Evolutionary conservation across 1,284 basidiomycete genomes (phyloP).

Genomic region (Trametes pubescens): DNA sequence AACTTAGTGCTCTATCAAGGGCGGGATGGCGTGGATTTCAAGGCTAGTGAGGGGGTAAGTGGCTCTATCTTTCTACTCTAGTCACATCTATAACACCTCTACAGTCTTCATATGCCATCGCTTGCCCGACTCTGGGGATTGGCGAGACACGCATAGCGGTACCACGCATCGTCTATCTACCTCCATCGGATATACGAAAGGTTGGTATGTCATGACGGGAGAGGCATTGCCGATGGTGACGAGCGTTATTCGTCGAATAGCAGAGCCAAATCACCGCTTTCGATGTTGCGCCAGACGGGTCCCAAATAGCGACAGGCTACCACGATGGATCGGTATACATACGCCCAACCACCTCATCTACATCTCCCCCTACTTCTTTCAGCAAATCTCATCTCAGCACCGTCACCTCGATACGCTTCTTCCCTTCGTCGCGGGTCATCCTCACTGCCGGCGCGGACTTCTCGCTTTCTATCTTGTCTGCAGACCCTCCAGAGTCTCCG

Average conservation of each 20-base stretch:
- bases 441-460: constrained; percentile 73
- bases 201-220: constrained; percentile 44
- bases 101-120: constrained; percentile 40
- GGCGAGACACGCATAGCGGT: constrained; percentile 52
- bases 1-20: constrained; percentile 52
- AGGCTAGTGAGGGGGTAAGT: constrained; percentile 42
- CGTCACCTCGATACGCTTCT: constrained; percentile 63
- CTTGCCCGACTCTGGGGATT: constrained; percentile 50
- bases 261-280: constrained; percentile 63
- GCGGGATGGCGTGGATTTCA: constrained; percentile 50
- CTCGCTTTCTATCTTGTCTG: constrained; percentile 65
- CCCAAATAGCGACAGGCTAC: constrained; percentile 66
- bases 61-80: constrained; percentile 28
- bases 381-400: constrained; percentile 63
- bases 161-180: constrained; percentile 55
- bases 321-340: constrained; percentile 64
- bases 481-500: constrained; percentile 46
- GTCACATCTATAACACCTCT: too few relatives aligned
- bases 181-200: constrained; percentile 50
- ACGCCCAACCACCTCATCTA: constrained; percentile 34
- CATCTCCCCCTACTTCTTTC: constrained; percentile 35
- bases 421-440: constrained; percentile 70
- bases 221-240: not conserved
- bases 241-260: constrained; percentile 9
- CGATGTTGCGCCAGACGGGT: constrained; percentile 63